Evolutionary conservation across 2,329 filamentous ascomycete genomes (phyloP).

Genomic region (Didymella keratinophila): DNA sequence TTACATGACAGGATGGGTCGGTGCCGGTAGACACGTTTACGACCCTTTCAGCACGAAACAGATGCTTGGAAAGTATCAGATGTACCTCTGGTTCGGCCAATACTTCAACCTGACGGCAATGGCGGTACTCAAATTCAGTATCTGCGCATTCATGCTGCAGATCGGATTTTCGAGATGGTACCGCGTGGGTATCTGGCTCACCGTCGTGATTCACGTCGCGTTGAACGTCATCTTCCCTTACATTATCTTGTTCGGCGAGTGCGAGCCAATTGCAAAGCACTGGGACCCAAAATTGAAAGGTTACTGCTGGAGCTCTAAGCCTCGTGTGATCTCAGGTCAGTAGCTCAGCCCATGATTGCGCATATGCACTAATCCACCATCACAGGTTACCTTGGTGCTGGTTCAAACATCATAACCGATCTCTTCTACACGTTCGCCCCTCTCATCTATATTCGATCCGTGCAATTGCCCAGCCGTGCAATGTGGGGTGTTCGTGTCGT

Average conservation of each 20-base stretch:
- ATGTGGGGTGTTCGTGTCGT: slow-evolving; percentile 20
- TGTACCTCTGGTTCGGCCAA: slow-evolving; percentile 19
- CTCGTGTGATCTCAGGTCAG: slow-evolving; percentile 11
- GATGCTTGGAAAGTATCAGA: neutral
- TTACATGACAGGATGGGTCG: slow-evolving; percentile 6
- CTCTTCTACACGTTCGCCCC: slow-evolving; percentile 20
- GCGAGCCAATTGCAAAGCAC: slow-evolving; percentile 11
- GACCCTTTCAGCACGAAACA: slow-evolving; percentile 11
- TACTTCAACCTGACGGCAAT: slow-evolving; percentile 20
- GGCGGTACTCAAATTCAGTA: slow-evolving; percentile 19
- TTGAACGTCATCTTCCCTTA: slow-evolving; percentile 15
- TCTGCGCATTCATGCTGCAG: slow-evolving; percentile 18
- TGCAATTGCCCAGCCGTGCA: slow-evolving; percentile 13
- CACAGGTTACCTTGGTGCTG: slow-evolving; percentile 8
- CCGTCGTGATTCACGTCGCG: slow-evolving; percentile 6
- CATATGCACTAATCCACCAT: neutral
- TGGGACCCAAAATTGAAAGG: slow-evolving; percentile 13
- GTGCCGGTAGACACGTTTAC: slow-evolving; percentile 14
- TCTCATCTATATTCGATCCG: slow-evolving; percentile 12
- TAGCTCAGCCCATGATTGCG: no score
- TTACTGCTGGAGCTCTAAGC: slow-evolving; percentile 13
- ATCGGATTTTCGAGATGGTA: slow-evolving; percentile 17
- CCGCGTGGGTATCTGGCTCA: slow-evolving; percentile 7
- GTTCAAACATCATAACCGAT: slow-evolving; percentile 19
- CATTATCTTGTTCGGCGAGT: slow-evolving; percentile 10